Evolutionary conservation across 345 rosid species (phyloP), one percentile per base, ranked within the genome.

Genomic region (Rubroshorea leprosula): DNA sequence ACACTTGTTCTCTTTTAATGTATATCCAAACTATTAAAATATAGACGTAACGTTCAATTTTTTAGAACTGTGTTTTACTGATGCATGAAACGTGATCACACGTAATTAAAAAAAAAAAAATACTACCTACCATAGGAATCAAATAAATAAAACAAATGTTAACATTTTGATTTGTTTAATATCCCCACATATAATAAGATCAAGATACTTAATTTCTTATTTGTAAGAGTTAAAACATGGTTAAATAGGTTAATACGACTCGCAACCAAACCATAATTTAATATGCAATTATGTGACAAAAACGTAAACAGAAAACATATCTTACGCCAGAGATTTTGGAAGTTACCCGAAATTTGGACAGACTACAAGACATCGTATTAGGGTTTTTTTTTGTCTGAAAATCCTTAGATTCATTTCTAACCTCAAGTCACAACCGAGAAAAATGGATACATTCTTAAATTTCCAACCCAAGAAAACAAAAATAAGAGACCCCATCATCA

Each of bases 381-480:
- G n/a, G n/a, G n/a, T n/a, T n/a, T 35, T 35, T 35, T 35, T 35
- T 35, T 3, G 41, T 6, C 11, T 1, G 9, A 47, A 17, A 17
- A 47, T 47, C 21, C 50, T 47, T 18, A 47, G 1, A 5, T n/a
- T n/a, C n/a, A n/a, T n/a, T n/a, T n/a, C n/a, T n/a, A n/a, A n/a
- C n/a, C n/a, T n/a, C n/a, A n/a, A n/a, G n/a, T n/a, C 47, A 39
- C 45, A 6, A n/a, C 47, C 47, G n/a, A 29, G 22, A 29, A 63
- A 57, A 47, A 17, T 49, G 44, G 54, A 43, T 17, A 57, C 31
- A 39, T 14, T 8, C 21, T 2, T 16, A 52, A 62, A 56, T 25
- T 22, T 62, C 46, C 26, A 59, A 25, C 20, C 27, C 15, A 44
- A 13, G 4, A 24, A 55, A 17, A 22, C 17, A 47, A 6, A 49